phyloP scores from a whole-genome alignment of 169 alveolate species.

The Eimeria acervulina region DNA sequence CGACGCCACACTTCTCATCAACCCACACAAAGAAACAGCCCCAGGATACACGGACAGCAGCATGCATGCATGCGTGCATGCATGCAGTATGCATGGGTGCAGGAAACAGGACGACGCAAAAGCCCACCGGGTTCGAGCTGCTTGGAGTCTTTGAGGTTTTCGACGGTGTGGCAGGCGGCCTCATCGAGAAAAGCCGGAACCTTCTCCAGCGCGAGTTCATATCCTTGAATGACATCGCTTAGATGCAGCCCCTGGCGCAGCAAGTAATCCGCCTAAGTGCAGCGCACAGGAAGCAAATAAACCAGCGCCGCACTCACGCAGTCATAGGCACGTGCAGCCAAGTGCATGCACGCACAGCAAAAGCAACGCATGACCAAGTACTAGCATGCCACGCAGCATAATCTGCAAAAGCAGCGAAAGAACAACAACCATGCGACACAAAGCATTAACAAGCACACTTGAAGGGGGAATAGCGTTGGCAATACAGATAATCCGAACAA shows the following conservation, averaged over 20 bases:
- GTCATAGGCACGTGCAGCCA: background rate
- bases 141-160: slow-evolving; percentile 32
- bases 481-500: background rate
- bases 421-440: background rate
- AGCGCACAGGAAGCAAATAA: background rate
- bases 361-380: background rate
- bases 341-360: background rate
- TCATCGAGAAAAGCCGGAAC: slow-evolving; percentile 92
- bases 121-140: slow-evolving; percentile 67
- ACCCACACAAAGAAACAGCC: background rate
- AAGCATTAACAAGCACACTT: background rate
- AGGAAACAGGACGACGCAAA: background rate
- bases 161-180: slow-evolving; percentile 83
- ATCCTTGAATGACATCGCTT: slow-evolving; percentile 98
- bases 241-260: slow-evolving; percentile 97
- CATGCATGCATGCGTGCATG: background rate
- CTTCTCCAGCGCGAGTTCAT: slow-evolving; percentile 97
- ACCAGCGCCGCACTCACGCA: background rate
- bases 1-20: background rate
- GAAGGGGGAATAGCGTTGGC: background rate
- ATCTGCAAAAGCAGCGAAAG: background rate
- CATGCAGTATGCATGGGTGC: background rate
- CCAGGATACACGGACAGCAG: background rate
- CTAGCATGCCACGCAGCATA: background rate
- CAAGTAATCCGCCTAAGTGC: slow-evolving; percentile 90